Base-by-base conservation (phyloP, 2,329 filamentous ascomycete species). In the Rutstroemia sydowiana region DNA sequence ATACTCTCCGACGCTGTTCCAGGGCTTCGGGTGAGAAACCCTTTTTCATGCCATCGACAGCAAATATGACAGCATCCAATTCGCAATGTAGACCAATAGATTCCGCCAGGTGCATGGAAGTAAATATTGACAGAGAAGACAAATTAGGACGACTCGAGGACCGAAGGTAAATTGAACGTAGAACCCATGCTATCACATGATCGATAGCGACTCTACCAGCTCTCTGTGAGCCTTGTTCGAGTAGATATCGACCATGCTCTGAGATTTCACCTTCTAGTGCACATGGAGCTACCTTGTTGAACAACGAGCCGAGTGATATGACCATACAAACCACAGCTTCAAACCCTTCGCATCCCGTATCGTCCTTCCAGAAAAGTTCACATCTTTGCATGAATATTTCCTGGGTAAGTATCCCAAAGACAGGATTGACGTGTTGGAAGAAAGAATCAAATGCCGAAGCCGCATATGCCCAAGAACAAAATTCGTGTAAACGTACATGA, bases 281-380 rank as follows among this genome's bases (percentile, higher is more conserved):
- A 26, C 36, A 49, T 16, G 57, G 58, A 30, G 58, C 48, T 3
- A 49, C 46, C 11, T 58, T 47, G 2, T 58, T 63, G 40, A 70
- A 70, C 11, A 66, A 57, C 13, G 66, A 67, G 13, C 65, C 66
- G 11, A 70, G 48, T 5, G 61, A 63, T 23, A 68, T 51, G 3
- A 70, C 60, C 3, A 65, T 64, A 46, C 63, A 63, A 8, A 67
- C 57, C 6, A 65, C 43, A 10, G 66, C 66, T 45, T 68, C 67
- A 40, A 52, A 73, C 64, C 49, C 66, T 62, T 37, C 59, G 42
- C 32, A 59, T 56, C 51, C 61, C 57, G 23, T 56, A n/a, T 44
- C 31, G 55, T 56, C 55, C 42, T 60, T 54, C 66, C 66, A 70
- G 42, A 65, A 67, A n/a, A 60, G 58, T 18, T 62, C 59, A 10